Conservation (phyloP, 192 early-diverging fungal genomes). For the Backusella parvicylindrica region DNA sequence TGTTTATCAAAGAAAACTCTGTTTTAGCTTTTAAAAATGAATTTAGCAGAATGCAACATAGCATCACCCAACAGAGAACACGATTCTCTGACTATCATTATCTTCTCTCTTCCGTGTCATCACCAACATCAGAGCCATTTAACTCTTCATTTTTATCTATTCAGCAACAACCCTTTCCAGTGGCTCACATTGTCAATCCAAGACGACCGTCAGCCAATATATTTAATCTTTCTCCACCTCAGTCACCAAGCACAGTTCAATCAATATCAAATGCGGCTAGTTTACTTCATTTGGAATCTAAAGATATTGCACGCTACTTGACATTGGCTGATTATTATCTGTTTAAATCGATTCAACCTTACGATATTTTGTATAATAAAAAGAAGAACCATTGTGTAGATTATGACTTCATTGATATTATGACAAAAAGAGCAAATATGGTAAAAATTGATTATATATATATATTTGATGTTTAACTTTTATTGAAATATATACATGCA, state of each 20-base stretch:
- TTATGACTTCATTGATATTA: conserved; percentile 23
- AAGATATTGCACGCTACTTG: conserved; percentile 35
- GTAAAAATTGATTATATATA: conserved; percentile 3
- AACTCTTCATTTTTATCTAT: neutral
- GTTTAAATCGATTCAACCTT: conserved; percentile 33
- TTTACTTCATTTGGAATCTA: conserved; percentile 10
- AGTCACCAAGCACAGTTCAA: conserved; percentile 1
- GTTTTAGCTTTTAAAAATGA: conserved; percentile 43
- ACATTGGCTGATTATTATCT: conserved; percentile 42
- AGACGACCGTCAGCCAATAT: neutral
- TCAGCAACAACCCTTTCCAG: neutral
- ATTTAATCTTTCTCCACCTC: conserved; percentile 22
- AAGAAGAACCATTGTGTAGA: neutral
- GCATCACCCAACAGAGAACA: conserved; percentile 8
- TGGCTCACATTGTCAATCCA: neutral
- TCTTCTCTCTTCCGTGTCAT: neutral
- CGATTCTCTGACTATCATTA: neutral
- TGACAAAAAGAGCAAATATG: conserved; percentile 39
- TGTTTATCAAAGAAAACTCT: conserved; percentile 48
- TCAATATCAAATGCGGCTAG: neutral
- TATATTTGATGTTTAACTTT: neutral
- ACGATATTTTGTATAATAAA: conserved; percentile 21
- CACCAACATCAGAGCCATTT: neutral
- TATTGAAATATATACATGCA: neutral
- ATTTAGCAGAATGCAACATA: conserved; percentile 3